Evolutionary conservation across 306 rosid species (phyloP).

Genomic region (Casuarina glauca): DNA sequence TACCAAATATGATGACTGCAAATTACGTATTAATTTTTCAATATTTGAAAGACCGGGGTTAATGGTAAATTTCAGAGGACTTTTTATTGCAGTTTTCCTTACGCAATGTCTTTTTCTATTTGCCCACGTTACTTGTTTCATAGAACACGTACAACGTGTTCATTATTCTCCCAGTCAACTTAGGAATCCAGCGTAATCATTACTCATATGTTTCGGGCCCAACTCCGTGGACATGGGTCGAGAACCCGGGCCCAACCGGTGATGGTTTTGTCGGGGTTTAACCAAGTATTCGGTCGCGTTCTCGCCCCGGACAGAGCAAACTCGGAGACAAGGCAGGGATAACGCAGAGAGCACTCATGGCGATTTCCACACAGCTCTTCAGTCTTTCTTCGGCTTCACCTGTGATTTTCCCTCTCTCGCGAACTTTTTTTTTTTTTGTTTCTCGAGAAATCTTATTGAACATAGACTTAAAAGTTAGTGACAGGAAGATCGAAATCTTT

Average conservation of each 20-base stretch:
- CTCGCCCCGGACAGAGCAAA: neutral
- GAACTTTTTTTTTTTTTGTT: constrained; percentile 12
- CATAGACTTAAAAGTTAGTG: neutral
- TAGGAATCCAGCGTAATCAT: too few species aligned
- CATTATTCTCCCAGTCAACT: too few species aligned
- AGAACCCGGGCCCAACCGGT: neutral
- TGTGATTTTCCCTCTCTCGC: constrained; percentile 26
- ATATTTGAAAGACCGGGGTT: too few species aligned
- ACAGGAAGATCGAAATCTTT: neutral
- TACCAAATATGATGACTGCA: too few species aligned
- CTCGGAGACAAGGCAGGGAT: neutral
- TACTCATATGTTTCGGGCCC: too few species aligned
- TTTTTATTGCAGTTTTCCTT: too few species aligned
- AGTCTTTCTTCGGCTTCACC: constrained; percentile 32
- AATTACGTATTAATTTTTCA: too few species aligned
- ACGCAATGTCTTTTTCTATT: too few species aligned
- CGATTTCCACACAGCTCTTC: constrained; percentile 37
- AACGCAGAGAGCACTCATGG: constrained; percentile 34
- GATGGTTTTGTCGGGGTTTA: constrained; percentile 1
- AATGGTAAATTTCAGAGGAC: too few species aligned
- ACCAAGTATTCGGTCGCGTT: neutral
- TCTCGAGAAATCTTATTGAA: constrained; percentile 1
- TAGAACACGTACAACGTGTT: too few species aligned
- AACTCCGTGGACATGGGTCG: neutral
- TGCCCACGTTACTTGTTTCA: too few species aligned